phyloP scores from a whole-genome alignment of 1,139 yeast species.

The Trichomonascaceae sp. region DNA sequence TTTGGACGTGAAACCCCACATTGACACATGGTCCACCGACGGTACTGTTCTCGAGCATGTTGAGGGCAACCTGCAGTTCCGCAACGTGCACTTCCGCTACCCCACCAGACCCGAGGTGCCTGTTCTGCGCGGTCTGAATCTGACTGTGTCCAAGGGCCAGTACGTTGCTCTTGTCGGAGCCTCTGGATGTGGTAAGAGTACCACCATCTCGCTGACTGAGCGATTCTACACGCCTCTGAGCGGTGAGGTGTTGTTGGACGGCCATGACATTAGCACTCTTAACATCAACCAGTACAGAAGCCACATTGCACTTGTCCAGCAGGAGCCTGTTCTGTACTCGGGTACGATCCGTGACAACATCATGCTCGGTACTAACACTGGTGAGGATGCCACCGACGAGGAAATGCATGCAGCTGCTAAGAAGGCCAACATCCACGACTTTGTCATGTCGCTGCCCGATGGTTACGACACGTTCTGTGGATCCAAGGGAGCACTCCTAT shows the following conservation, averaged over 20 bases:
- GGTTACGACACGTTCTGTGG: conserved; percentile 78
- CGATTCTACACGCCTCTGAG: conserved; percentile 64
- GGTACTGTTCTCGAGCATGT: conserved; percentile 35
- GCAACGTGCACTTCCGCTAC: conserved; percentile 56
- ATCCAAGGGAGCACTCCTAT: conserved; percentile 63
- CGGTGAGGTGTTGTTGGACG: conserved; percentile 60
- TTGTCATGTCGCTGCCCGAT: conserved; percentile 64
- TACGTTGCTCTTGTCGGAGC: conserved; percentile 92
- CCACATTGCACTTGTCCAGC: conserved; percentile 67
- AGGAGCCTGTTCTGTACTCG: conserved; percentile 78
- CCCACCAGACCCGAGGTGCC: conserved; percentile 70
- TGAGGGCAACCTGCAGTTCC: conserved; percentile 48
- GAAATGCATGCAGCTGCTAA: conserved; percentile 57
- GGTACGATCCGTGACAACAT: conserved; percentile 81
- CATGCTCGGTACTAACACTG: conserved; percentile 50
- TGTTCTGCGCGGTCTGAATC: conserved; percentile 55
- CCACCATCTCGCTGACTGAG: conserved; percentile 70
- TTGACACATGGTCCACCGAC: conserved; percentile 36
- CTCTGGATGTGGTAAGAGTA: conserved; percentile 90
- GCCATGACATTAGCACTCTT: conserved; percentile 53
- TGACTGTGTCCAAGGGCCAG: conserved; percentile 64
- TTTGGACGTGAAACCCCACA: conserved; percentile 50
- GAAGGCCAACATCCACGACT: conserved; percentile 71
- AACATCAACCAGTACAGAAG: conserved; percentile 61
- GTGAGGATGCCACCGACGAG: conserved; percentile 40